Percentiles rank a stretch among this genome's conserved stretches.
Conservation (phyloP, 371 early-diverging fungal genomes). For the Scutellospora calospora region DNA sequence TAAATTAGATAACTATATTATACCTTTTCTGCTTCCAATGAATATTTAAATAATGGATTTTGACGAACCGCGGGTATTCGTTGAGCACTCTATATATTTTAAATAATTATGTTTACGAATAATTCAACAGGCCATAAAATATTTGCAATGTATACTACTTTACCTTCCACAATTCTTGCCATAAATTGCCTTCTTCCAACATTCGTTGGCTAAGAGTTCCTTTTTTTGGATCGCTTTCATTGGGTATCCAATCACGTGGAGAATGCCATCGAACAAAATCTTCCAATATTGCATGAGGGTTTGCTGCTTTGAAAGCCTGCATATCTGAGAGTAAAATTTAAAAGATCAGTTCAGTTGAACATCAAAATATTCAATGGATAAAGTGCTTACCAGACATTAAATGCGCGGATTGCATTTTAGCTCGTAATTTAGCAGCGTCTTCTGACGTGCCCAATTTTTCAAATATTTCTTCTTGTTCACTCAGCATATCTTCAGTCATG, state of each 20-base stretch:
- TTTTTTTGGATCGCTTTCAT: constrained; percentile 48
- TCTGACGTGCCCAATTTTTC: constrained; percentile 79
- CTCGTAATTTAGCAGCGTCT: constrained; percentile 77
- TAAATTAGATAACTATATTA: background rate
- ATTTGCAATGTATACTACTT: background rate
- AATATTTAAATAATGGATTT: constrained; percentile 81
- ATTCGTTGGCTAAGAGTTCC: constrained; percentile 81
- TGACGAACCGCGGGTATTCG: constrained; percentile 78
- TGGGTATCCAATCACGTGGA: constrained; percentile 82
- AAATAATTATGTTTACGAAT: constrained; percentile 52
- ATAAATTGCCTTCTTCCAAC: constrained; percentile 82
- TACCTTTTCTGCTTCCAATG: constrained; percentile 75
- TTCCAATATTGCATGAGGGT: constrained; percentile 74
- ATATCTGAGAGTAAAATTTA: constrained; percentile 54
- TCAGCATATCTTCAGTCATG: constrained; percentile 92
- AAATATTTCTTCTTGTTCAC: constrained; percentile 78
- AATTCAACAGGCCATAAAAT: background rate
- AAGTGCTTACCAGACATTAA: constrained; percentile 69
- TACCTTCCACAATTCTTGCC: constrained; percentile 89
- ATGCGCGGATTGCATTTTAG: constrained; percentile 81
- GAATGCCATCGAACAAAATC: constrained; percentile 98
- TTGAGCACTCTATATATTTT: constrained; percentile 24
- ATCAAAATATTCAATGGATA: background rate
- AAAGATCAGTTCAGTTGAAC: background rate
- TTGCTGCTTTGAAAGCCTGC: constrained; percentile 60